Percentiles rank a stretch among this genome's conserved stretches.
These are phyloP conservation scores for Nitzschia palea DNA, from an alignment of 108 stramenopile genomes.

Conservation along the genomic window DNA sequence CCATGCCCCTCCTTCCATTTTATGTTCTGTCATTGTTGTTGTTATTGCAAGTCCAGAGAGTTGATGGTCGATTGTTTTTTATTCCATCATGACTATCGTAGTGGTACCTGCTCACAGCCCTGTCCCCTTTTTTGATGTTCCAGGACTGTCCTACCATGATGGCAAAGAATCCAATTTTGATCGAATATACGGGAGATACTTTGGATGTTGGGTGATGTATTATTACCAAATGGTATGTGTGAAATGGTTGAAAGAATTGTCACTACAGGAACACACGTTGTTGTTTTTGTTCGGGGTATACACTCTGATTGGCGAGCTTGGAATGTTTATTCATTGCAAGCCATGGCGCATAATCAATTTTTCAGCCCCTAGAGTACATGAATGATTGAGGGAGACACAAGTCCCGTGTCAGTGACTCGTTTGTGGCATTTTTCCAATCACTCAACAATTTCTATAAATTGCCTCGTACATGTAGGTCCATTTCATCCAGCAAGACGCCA, in stretches of 20 bases:
- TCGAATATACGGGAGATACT: no score
- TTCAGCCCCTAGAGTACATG: constrained; percentile 20
- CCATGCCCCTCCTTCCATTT: no score
- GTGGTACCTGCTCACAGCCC: constrained; percentile 7
- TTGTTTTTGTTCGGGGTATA: not conserved
- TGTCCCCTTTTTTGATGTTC: not conserved
- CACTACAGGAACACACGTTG: no score
- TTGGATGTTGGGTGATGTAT: no score
- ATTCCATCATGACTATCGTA: constrained; percentile 14
- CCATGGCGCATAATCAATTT: constrained; percentile 18
- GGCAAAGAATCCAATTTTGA: not conserved
- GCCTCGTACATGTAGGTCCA: no score
- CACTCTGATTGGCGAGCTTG: constrained; percentile 27
- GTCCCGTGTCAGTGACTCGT: not conserved
- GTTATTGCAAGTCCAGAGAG: constrained; percentile 27
- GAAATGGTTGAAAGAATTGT: no score
- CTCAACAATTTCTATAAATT: not conserved
- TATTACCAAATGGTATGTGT: no score
- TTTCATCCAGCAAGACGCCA: no score
- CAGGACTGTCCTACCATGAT: not conserved
- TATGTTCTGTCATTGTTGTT: not conserved
- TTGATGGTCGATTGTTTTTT: no score
- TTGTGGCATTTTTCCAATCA: constrained; percentile 3
- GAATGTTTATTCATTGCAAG: not conserved
- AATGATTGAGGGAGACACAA: constrained; percentile 10